Evolutionary conservation across 2,329 filamentous ascomycete species (phyloP).

Genomic region (Fusarium mundagurra): DNA sequence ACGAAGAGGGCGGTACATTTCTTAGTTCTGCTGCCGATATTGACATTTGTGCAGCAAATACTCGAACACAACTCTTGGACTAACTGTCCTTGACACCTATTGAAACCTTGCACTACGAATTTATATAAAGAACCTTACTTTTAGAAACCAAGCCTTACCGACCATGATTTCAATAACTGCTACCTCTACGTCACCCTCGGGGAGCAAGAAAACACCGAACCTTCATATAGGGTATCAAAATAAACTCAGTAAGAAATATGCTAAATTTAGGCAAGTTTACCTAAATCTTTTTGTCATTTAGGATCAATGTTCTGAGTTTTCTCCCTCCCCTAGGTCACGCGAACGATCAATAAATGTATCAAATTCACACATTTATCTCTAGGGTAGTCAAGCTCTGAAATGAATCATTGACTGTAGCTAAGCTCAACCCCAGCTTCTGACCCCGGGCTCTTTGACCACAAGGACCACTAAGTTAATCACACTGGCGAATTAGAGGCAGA

Average conservation of each 20-base stretch:
- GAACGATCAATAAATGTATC: neutral
- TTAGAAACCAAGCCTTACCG: neutral
- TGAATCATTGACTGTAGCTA: conserved; percentile 30
- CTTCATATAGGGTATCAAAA: too few species aligned
- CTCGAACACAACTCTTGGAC: neutral
- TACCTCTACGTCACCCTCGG: too few species aligned
- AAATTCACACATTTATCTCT: neutral
- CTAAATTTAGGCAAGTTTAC: too few species aligned
- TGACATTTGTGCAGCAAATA: too few species aligned
- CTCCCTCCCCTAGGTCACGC: neutral
- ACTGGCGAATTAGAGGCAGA: conserved; percentile 24
- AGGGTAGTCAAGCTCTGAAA: conserved; percentile 11
- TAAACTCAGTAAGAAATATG: too few species aligned
- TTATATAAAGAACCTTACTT: too few species aligned
- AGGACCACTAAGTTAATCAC: conserved; percentile 12
- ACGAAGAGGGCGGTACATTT: neutral
- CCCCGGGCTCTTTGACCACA: conserved; percentile 11
- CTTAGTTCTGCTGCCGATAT: too few species aligned
- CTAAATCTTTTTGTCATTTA: too few species aligned
- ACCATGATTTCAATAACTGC: neutral
- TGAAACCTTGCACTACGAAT: neutral
- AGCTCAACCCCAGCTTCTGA: conserved; percentile 22
- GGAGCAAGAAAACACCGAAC: too few species aligned
- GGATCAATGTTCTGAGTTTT: too few species aligned
- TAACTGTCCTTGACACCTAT: neutral